Evolutionary conservation across 768 basidiomycete genomes (phyloP), one percentile per base, ranked within the genome.

Genomic region (Mycena albidolilacea): DNA sequence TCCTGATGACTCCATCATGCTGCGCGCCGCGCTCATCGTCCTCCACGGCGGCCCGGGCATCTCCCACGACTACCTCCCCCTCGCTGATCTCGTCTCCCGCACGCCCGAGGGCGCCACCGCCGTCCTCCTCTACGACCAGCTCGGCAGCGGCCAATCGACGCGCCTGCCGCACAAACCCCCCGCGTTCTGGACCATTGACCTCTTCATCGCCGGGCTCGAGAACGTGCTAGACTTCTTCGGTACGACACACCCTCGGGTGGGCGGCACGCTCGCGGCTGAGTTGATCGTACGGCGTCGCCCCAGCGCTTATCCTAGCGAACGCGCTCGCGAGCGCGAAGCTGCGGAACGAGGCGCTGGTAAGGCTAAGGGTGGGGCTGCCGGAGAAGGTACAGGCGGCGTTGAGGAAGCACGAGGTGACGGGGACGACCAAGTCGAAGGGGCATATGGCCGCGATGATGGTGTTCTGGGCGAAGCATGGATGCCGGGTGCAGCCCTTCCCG

Each of bases 111-210:
- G 3, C 30, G 84, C 54, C 87, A 59, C 44, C 1, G 39, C 89
- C 39, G 83, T 90, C 76, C 79, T 91, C 58, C 79, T 90, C 61
- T 90, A 90, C 77, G 88, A 90, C 76, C 90, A 91, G 73, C 68
- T 90, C 46, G 90, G 90, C 15, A 86, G 82, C 70, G 88, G 87
- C 19, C 80, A 75, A n/a, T 90, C 89, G 8, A 87, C 88, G 14
- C 88, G 87, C 75, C 82, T 89, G 48, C 84, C 77, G n/a, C 83
- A 86, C 60, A 87, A 85, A 68, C 79, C 78, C 3, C 78, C 80
- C 15, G 81, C 46, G 15, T 90, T 91, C 78, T 89, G 88, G 87
- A 85, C 83, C 4, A 68, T 78, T 30, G 67, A 81, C 60, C 79
- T 86, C 12, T 85, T 85, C 55, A 64, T 81, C 78, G 55, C 21